A percentile compares a stretch with the other conserved stretches of the same genome.
phyloP scores from a whole-genome alignment of 768 basidiomycete genomes.

The Dacryopinax spathularia region DNA sequence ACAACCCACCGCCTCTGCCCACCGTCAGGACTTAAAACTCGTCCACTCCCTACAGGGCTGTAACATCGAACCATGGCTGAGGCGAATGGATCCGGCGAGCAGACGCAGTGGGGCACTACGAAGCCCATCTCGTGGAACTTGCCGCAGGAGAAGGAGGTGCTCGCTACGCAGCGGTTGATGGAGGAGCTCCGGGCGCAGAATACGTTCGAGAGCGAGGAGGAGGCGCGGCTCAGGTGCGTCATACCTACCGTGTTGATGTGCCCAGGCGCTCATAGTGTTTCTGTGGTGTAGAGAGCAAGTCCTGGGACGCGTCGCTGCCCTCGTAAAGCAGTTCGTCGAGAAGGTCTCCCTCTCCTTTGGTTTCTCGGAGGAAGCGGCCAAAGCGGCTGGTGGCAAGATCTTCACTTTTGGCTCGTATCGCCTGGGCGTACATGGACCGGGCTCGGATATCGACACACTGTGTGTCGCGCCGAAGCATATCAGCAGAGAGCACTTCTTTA shows the following conservation, averaged over 20 bases:
- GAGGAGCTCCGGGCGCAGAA: conserved; percentile 76
- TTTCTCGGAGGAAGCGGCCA: conserved; percentile 75
- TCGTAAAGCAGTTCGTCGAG: conserved; percentile 88
- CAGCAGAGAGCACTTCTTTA: conserved; percentile 89
- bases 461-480: conserved; percentile 96
- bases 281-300: conserved; percentile 62
- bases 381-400: conserved; percentile 90
- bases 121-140: conserved; percentile 45
- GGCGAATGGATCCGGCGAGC: neutral
- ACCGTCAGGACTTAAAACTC: too few relatives aligned
- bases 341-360: conserved; percentile 64
- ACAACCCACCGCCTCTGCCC: too few relatives aligned
- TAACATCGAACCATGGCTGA: too few relatives aligned
- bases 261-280: neutral
- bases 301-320: conserved; percentile 70
- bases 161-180: conserved; percentile 52
- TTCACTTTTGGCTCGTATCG: conserved; percentile 98
- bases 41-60: too few relatives aligned
- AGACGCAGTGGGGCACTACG: conserved; percentile 14
- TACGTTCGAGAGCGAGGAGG: conserved; percentile 80
- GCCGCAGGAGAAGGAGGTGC: conserved; percentile 61
- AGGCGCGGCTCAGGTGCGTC: conserved; percentile 72
- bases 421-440: conserved; percentile 90
- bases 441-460: conserved; percentile 94
- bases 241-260: neutral